Base-by-base conservation (phyloP, 2,329 filamentous ascomycete genomes). In the Epicoccum sorghinum region DNA sequence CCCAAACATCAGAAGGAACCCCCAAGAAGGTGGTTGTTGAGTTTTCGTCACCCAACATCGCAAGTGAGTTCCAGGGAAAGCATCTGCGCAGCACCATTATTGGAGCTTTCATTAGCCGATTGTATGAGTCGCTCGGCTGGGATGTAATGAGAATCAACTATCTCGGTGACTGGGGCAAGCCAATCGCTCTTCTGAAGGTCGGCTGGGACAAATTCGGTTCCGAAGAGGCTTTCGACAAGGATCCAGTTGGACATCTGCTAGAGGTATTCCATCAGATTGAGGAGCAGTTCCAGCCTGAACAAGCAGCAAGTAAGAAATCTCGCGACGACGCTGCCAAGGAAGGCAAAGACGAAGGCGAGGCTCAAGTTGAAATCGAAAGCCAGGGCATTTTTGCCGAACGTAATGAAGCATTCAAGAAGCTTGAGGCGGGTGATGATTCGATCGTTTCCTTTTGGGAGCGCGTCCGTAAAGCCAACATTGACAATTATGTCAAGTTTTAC, bases 31-130 rank as follows among this genome's bases (percentile, higher is more conserved):
- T 83, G 3, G 79, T 91, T 29, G 80, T 91, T 59, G 89, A 91
- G 64, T 90, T 90, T 66, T 89, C 87, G 1, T 90, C 87, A 0
- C 89, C 89, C 27, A 91, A 91, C 67, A 89, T 91, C 50, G 86
- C 87, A 27, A 89, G 88, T 71, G 88, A 86, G 13, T 88, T 89
- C 66, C 83, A 88, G 61, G 85, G 83, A 22, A 84, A 83, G 5
- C 86, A 89, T 74, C 76, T 89, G 38, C 82, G 86, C 57, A 88
- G 85, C 61, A 89, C 86, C 18, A 86, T 89, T 41, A 82, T 89
- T 40, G 86, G 86, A 14, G 83, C 81, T 12, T 87, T 85, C 64
- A 69, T 89, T 7, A 77, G 84, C 41, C 86, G 85, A 54, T 62
- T 88, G 0, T 83, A 89, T 64, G 78, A 85, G 55, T 74, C 66